Base-by-base conservation (phyloP, 176 grass and related monocot genomes). In the Bothriochloa decipiens region DNA sequence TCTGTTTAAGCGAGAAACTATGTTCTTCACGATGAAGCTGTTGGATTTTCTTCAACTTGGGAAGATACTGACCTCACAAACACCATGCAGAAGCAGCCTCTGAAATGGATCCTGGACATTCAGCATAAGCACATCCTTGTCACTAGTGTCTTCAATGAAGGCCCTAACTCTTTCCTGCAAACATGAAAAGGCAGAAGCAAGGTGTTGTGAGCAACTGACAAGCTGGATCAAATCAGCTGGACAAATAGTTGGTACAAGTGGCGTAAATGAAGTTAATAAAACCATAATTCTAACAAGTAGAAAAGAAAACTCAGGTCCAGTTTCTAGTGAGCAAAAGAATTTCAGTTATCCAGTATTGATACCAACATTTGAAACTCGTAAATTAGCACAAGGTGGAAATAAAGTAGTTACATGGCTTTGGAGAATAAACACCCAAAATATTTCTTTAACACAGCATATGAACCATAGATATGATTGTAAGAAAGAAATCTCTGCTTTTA, bases 31-130 rank as follows among this genome's bases (percentile, higher is more conserved):
- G 1, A 1, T 3, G 67, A 64, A 83, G 53, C 32, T 40, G 42
- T n/a, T 53, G 15, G 26, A 63, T 65, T 43, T 35, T 28, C 37
- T 7, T 36, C 6, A 22, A 18, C 42, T 45, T 23, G 68, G 43
- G 0, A 81, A 65, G 12, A 58, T 9, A 81, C 81, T 89, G 85
- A 98, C 96, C 96, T 98, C 89, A 17, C 96, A 98, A 63, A 95
- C 96, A 72, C 96, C 93, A 20, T 95, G 93, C 25, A 95, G 83
- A 79, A 98, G 85, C 62, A 95, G 71, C 47, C 91, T 95, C 89
- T 92, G 93, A 89, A 98, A 95, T 58, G 89, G 79, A 58, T 94
- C 89, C 74, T 98, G 93, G 47, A 93, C 89, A 89, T 95, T 85
- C 61, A 98, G 82, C 73, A 93, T 80, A 53, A 98, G 92, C 41